Evolutionary conservation across 2,329 filamentous ascomycete species (phyloP).

Genomic region (Claviceps monticola): DNA sequence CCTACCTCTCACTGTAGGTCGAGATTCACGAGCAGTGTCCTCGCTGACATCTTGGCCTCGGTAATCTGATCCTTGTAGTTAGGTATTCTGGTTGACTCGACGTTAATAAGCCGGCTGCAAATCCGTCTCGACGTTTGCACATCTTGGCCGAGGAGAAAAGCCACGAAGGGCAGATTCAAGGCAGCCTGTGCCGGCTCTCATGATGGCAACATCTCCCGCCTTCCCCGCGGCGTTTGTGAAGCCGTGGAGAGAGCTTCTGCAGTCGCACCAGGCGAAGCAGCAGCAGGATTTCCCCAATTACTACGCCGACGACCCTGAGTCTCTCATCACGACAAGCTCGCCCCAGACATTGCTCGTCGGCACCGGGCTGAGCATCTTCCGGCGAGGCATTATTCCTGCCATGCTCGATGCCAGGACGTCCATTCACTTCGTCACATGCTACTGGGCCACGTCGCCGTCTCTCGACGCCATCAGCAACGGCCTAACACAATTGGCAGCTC

Average conservation of each 20-base stretch:
- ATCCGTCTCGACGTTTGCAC: no score
- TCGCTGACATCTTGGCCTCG: no score
- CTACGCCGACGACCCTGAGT: slow-evolving; percentile 27
- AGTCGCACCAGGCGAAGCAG: slow-evolving; percentile 20
- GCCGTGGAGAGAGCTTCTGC: slow-evolving; percentile 23
- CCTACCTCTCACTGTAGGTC: no score
- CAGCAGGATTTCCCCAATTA: slow-evolving; percentile 34
- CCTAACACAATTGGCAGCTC: slow-evolving; percentile 44
- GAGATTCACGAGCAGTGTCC: no score
- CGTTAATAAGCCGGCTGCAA: no score
- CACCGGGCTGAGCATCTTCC: slow-evolving; percentile 43
- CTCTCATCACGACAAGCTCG: slow-evolving; percentile 33
- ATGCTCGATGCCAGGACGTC: slow-evolving; percentile 47
- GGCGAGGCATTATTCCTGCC: slow-evolving; percentile 42
- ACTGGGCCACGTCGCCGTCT: slow-evolving; percentile 58
- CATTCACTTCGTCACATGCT: slow-evolving; percentile 67
- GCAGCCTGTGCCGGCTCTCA: background rate
- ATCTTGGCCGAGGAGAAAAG: no score
- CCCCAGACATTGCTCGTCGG: slow-evolving; percentile 38
- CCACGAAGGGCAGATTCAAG: no score
- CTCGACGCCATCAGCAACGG: slow-evolving; percentile 42
- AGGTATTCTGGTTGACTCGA: no score
- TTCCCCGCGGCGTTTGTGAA: slow-evolving; percentile 25
- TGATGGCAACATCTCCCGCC: background rate
- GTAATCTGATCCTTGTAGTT: no score